A percentile compares a stretch with the other conserved stretches of the same genome.
phyloP scores from a whole-genome alignment of 805 yeast species.

The Metschnikowia picachoensis region DNA sequence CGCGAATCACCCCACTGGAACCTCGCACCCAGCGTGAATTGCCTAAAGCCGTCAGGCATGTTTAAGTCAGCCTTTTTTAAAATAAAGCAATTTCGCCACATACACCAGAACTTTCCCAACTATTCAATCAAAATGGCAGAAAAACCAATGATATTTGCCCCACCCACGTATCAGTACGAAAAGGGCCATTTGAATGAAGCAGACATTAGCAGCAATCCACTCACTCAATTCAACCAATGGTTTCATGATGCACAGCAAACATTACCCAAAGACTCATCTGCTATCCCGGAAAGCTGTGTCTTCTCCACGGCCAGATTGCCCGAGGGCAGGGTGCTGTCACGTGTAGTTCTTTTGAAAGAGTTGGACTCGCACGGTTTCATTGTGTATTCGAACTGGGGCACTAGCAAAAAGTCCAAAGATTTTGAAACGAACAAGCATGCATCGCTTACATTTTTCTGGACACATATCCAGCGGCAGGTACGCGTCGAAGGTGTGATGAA shows the following conservation, averaged over 20 bases:
- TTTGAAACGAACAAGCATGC: constrained; percentile 70
- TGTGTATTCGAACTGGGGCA: constrained; percentile 87
- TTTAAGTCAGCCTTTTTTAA: background rate
- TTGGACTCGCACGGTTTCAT: constrained; percentile 81
- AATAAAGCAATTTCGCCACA: no score
- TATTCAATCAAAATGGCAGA: constrained; percentile 9
- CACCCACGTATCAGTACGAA: constrained; percentile 83
- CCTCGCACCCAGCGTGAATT: background rate
- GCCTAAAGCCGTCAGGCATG: background rate
- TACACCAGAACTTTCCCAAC: background rate
- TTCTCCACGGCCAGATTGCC: constrained; percentile 89
- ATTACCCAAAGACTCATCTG: constrained; percentile 40
- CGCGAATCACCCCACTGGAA: background rate
- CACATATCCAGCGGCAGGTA: constrained; percentile 83
- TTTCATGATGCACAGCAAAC: constrained; percentile 65
- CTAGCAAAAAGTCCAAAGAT: constrained; percentile 78
- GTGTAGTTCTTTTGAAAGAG: constrained; percentile 86
- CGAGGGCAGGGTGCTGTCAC: constrained; percentile 81
- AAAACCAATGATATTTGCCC: constrained; percentile 58
- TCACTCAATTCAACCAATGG: constrained; percentile 80
- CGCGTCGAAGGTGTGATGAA: constrained; percentile 86
- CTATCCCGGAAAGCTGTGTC: constrained; percentile 76
- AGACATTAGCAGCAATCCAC: constrained; percentile 58
- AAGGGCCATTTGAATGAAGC: constrained; percentile 55
- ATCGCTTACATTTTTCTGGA: constrained; percentile 89